Base-by-base conservation (phyloP, 2,329 filamentous ascomycete species). In the Niveomyces coronatus region DNA sequence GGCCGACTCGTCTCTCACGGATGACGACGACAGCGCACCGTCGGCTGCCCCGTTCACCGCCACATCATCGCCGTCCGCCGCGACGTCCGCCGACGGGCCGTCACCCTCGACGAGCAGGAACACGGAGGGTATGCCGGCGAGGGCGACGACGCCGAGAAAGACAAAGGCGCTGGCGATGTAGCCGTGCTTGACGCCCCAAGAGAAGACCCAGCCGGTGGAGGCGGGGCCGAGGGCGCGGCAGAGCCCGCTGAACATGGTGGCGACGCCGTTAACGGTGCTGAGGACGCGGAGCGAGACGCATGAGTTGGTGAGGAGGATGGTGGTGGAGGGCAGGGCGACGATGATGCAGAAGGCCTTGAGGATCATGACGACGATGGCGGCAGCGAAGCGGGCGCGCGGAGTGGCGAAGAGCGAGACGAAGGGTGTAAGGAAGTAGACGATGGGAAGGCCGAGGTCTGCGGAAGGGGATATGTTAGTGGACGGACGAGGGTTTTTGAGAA, bases 251-350 rank as follows among this genome's bases (percentile, higher is more conserved):
- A 88, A 76, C 40, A 81, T 83, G 0, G 88, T 94, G 0, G 86
- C 88, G 44, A 94, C 78, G 3, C 89, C 91, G 52, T 96, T 96
- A 39, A 96, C 63, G 0, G 88, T 95, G 1, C 87, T 88, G 5
- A 96, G 71, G 9, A 94, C 74, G 30, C 49, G 50, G 13, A 94
- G 64, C 39, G 81, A 87, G 1, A 70, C 62, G 4, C 86, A 86
- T 9, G 81, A 85, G 60, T 95, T 95, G 19, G 88, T 95, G 26
- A 96, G 71, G 33, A 96, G 68, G 49, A 96, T 95, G 5, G 85
- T 94, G 18, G 75, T 81, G 51, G 85, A 91, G 0, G 91, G 89
- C 55, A 95, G 95, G 1, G 82, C 82, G 51, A 95, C 81, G 46
- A 93, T 91, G 42, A 79, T 77, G 27, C 73, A 75, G 39, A 83